Base-by-base conservation (phyloP, 164 flowering plant genomes). In the Buxus sempervirens region DNA sequence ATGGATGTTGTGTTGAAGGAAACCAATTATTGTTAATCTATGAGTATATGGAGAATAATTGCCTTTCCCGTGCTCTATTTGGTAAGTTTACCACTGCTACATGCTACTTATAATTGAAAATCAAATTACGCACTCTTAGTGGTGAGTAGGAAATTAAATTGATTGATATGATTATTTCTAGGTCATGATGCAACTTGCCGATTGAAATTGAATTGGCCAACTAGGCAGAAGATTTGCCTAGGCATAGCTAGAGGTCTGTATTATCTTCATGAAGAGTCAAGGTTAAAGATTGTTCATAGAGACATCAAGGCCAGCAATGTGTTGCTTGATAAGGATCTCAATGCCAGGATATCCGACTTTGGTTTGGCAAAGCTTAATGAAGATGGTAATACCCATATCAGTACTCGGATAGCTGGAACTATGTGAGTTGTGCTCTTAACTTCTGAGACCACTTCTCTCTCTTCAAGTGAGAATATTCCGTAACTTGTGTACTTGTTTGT, bases 31-130 rank as follows among this genome's bases (percentile, higher is more conserved):
- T 80, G 64, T 66, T 90, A 19, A 32, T 90, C 9, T 90, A 90
- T 61, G 96, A 90, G 75, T 85, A 85, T 81, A 83, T 90, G 96
- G 91, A 88, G 75, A 87, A 90, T 60, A 90, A 88, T 63, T 80
- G 90, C 66, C 76, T 90, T 32, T 78, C 96, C 12, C 90, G 87
- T 45, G 85, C 88, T 36, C 81, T 87, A 24, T 85, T 87, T 59
- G 86, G 89, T 85, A 67, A 75, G 82, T 28, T 69, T 42, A 12
- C 8, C 61, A 24, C 49, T 54, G 62, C 45, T 4, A 13, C 23
- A 28, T 16, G 32, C 55, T 36, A 41, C 20, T 15, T 62, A 24
- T 13, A 23, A 9, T 27, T 22, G 12, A 45, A 10, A 10, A n/a
- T 48, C 8, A 9, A 28, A 36, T 60, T 2, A 54, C 1, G 9